These are phyloP conservation scores for Spathaspora passalidarum DNA, from an alignment of 805 yeast genomes.

Conservation along the genomic window DNA sequence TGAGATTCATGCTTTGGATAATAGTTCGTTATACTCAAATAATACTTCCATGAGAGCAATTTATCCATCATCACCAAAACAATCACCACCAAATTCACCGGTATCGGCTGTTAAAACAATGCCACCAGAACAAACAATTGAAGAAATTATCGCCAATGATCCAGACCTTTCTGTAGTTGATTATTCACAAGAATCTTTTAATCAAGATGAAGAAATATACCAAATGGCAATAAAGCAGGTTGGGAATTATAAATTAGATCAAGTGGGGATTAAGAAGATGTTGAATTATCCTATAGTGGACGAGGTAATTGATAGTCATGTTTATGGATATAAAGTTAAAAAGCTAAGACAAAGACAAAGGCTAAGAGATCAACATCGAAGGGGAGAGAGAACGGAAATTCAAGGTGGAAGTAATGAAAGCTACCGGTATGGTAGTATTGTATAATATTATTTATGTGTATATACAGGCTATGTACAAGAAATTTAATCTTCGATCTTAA, in stretches of 20 bases:
- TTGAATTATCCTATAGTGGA: constrained; percentile 45
- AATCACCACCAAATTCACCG: constrained; percentile 22
- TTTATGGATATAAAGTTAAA: constrained; percentile 39
- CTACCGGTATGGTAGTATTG: constrained; percentile 27
- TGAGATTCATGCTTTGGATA: constrained; percentile 21
- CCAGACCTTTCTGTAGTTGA: constrained; percentile 18
- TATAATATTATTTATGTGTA: constrained; percentile 1
- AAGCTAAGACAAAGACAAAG: constrained; percentile 23
- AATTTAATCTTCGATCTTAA: constrained; percentile 35
- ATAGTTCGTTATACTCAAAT: constrained; percentile 26
- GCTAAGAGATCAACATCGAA: constrained; percentile 5
- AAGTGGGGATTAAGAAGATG: constrained; percentile 29
- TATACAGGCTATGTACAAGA: constrained; percentile 3
- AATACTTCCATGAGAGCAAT: constrained; percentile 33
- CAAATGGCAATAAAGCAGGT: constrained; percentile 27
- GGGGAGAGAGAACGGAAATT: not conserved
- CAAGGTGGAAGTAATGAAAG: constrained; percentile 10
- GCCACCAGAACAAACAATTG: constrained; percentile 3
- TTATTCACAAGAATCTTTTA: constrained; percentile 32
- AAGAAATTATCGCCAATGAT: constrained; percentile 6
- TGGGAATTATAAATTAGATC: constrained; percentile 33
- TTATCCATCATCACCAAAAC: constrained; percentile 26
- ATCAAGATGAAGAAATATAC: constrained; percentile 37
- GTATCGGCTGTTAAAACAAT: constrained; percentile 3
- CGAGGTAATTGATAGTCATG: constrained; percentile 37